A percentile compares a stretch with the other conserved stretches of the same genome.
Conservation (phyloP, 208 protist genomes). For the Trypanosoma conorhini region DNA sequence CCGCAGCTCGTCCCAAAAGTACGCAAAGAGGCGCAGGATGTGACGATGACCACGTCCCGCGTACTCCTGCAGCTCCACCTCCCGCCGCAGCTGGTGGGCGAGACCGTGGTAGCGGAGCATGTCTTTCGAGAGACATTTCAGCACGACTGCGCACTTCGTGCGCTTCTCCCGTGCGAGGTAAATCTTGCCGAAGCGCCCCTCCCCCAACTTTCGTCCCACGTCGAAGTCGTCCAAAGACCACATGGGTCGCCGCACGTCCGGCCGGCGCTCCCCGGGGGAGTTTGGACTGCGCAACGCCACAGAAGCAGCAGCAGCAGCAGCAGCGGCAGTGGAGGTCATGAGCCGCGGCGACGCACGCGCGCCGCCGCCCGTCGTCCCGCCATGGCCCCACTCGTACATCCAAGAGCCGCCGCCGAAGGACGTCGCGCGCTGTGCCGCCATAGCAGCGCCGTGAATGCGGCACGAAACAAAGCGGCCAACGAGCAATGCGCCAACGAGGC, state of each 20-base stretch:
- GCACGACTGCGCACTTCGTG: conserved; percentile 46
- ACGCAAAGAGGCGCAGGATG: conserved; percentile 95
- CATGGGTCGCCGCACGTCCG: background rate
- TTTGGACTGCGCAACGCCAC: background rate
- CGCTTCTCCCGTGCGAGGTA: conserved; percentile 49
- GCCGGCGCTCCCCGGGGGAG: background rate
- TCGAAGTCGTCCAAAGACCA: conserved; percentile 63
- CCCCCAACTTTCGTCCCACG: conserved; percentile 42
- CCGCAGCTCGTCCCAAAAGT: conserved; percentile 95
- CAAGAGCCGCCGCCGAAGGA: conserved; percentile 2
- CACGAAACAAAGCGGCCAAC: background rate
- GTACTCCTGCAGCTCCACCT: conserved; percentile 97
- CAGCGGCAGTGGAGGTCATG: background rate
- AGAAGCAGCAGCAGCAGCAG: background rate
- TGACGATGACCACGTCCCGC: conserved; percentile 83
- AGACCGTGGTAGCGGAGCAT: conserved; percentile 55
- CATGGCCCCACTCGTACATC: conserved; percentile 11
- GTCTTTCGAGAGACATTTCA: conserved; percentile 56
- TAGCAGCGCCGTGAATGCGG: background rate
- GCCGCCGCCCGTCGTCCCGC: background rate
- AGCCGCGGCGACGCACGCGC: background rate
- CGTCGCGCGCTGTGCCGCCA: background rate
- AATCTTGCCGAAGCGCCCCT: conserved; percentile 41
- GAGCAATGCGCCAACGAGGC: background rate
- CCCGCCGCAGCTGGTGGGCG: conserved; percentile 87